Conservation (phyloP, 1,139 yeast species). For the Pneumocystis murina region DNA sequence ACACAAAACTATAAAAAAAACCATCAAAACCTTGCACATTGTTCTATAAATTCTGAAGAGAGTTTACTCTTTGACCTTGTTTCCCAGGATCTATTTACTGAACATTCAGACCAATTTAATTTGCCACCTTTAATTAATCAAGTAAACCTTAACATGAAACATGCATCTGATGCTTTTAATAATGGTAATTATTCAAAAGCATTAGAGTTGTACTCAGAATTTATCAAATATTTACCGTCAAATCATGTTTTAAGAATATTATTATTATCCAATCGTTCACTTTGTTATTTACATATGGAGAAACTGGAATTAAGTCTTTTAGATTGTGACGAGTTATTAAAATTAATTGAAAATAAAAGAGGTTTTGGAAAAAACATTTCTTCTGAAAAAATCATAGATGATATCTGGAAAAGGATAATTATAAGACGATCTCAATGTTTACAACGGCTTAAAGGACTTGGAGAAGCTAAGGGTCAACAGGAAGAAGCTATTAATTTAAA, state of each 20-base stretch:
- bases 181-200: constrained; percentile 75
- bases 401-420: constrained; percentile 59
- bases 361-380: constrained; percentile 29
- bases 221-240: constrained; percentile 48
- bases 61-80: background rate
- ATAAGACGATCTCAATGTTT: constrained; percentile 66
- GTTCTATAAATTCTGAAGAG: background rate
- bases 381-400: constrained; percentile 44
- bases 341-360: constrained; percentile 34
- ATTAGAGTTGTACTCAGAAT: constrained; percentile 41
- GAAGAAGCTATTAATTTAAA: constrained; percentile 52
- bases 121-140: background rate
- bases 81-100: background rate
- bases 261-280: constrained; percentile 61
- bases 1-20: background rate
- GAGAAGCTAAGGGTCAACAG: constrained; percentile 49
- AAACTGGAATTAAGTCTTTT: constrained; percentile 48
- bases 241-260: constrained; percentile 55
- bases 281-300: constrained; percentile 58
- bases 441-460: constrained; percentile 60
- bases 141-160: background rate
- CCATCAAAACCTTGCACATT: background rate
- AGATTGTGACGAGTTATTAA: constrained; percentile 43
- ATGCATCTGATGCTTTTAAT: constrained; percentile 36
- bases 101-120: background rate